These are phyloP conservation scores for Ammopiptanthus mongolicus DNA, from an alignment of 306 rosid species.

Conservation along the genomic window DNA sequence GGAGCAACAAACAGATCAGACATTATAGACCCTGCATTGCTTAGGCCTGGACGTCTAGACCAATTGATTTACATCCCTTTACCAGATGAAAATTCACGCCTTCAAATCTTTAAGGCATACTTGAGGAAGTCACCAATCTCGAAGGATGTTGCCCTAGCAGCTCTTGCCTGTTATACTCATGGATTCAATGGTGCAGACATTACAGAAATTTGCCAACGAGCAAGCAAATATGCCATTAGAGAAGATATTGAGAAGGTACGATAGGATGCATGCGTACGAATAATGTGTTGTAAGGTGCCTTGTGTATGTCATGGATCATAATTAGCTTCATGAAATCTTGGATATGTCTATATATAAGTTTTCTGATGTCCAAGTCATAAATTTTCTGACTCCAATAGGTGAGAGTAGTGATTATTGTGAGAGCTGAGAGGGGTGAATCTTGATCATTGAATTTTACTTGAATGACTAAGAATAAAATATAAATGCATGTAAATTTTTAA, in stretches of 20 bases:
- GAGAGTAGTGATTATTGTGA: too few relatives aligned
- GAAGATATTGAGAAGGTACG: constrained; percentile 64
- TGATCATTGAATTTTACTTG: too few relatives aligned
- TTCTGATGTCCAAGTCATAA: neutral
- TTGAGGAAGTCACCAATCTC: constrained; percentile 64
- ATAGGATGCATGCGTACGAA: neutral
- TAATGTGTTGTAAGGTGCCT: neutral
- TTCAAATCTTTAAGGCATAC: constrained; percentile 69
- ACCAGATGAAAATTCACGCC: constrained; percentile 60
- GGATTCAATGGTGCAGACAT: constrained; percentile 75
- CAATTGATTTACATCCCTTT: constrained; percentile 64
- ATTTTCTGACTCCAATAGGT: neutral
- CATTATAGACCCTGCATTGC: constrained; percentile 67
- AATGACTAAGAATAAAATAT: too few relatives aligned
- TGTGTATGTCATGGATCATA: neutral
- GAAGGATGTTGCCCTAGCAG: constrained; percentile 50
- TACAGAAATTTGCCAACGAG: constrained; percentile 71
- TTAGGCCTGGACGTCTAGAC: constrained; percentile 68
- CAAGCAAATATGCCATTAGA: constrained; percentile 70
- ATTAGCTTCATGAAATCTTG: neutral
- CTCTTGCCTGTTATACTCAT: constrained; percentile 49
- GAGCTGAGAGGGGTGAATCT: too few relatives aligned
- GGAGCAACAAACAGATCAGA: constrained; percentile 79
- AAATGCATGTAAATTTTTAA: too few relatives aligned
- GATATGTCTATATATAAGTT: neutral